Evolutionary conservation across 2,329 filamentous ascomycete genomes (phyloP).

Genomic region (Paecilomyces sp.): DNA sequence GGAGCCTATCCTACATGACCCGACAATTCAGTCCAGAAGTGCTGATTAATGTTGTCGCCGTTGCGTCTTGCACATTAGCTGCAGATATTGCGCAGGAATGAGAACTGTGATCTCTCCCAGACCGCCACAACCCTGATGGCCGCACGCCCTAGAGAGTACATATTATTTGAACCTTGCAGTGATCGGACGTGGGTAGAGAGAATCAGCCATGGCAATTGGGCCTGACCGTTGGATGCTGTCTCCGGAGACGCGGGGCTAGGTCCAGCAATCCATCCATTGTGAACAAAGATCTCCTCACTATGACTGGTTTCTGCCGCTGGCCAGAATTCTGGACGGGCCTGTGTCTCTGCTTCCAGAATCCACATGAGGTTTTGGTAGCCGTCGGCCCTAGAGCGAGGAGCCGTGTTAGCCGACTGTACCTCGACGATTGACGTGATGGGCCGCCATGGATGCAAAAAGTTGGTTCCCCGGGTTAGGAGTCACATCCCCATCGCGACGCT

Average conservation of each 20-base stretch:
- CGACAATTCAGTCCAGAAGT: background rate
- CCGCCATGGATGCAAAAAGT: background rate
- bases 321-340: background rate
- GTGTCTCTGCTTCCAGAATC: background rate
- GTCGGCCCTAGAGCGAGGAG: background rate
- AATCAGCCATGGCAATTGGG: background rate
- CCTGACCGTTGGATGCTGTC: background rate
- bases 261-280: background rate
- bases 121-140: background rate
- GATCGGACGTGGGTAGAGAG: background rate
- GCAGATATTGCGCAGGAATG: background rate
- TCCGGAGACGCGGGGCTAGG: background rate
- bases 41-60: background rate
- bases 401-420: background rate
- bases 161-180: background rate
- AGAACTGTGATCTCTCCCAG: background rate
- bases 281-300: background rate
- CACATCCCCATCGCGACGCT: background rate
- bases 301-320: background rate
- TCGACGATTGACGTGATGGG: background rate
- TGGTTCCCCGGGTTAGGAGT: background rate
- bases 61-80: background rate
- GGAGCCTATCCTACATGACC: background rate
- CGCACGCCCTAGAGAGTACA: background rate
- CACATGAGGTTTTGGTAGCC: background rate